phyloP scores from a whole-genome alignment of 179 eudicot species.

The Corrigiola litoralis region DNA sequence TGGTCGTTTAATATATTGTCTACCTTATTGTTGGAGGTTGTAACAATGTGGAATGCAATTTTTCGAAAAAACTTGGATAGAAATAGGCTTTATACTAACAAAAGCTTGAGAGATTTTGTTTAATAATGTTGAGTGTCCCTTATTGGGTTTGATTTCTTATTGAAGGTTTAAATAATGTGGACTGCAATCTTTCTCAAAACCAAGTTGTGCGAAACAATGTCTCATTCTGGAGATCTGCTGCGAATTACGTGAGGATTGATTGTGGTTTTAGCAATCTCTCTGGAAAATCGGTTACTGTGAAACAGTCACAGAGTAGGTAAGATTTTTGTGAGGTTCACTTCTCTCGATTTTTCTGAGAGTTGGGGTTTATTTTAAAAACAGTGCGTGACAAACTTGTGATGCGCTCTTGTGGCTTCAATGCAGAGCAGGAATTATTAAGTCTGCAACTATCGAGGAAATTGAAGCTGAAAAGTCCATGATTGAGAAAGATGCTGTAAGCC shows the following conservation, averaged over 20 bases:
- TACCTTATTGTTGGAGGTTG: too few relatives aligned
- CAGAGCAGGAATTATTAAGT: slow-evolving; percentile 60
- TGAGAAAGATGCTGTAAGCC: slow-evolving; percentile 73
- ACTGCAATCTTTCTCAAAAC: slow-evolving; percentile 10
- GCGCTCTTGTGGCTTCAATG: slow-evolving; percentile 19
- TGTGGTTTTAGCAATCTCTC: slow-evolving; percentile 31
- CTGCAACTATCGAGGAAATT: slow-evolving; percentile 91
- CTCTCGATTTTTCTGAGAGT: not conserved
- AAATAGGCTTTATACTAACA: not conserved
- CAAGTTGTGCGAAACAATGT: slow-evolving; percentile 21
- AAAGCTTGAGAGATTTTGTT: not conserved
- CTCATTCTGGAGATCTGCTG: slow-evolving; percentile 56
- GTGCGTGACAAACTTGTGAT: not conserved
- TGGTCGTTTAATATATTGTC: too few relatives aligned
- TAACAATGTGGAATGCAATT: too few relatives aligned
- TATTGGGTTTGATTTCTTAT: not conserved
- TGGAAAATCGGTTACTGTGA: slow-evolving; percentile 31
- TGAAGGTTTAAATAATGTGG: slow-evolving; percentile 34
- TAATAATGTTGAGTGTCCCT: not conserved
- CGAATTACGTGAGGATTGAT: slow-evolving; percentile 49
- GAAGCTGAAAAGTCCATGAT: slow-evolving; percentile 82
- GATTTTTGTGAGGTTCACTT: slow-evolving; percentile 4
- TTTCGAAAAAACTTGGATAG: too few relatives aligned
- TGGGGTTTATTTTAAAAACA: not conserved
- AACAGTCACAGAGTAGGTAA: slow-evolving; percentile 53